Evolutionary conservation across 192 early-diverging fungal species (phyloP).

Genomic region (Glomus cerebriforme): DNA sequence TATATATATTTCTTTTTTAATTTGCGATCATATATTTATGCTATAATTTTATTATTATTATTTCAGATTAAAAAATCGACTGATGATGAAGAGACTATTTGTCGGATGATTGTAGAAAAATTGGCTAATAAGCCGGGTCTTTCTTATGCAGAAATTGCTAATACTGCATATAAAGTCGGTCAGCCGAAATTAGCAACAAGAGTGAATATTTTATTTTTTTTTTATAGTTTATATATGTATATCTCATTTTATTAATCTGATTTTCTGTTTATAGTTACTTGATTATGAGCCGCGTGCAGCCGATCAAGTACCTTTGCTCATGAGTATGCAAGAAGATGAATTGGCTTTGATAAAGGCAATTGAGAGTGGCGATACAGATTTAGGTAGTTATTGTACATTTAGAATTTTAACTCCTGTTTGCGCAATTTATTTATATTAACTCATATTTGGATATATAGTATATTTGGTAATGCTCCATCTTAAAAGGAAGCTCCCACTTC

Average conservation of each 20-base stretch:
- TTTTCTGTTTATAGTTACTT: conserved; percentile 62
- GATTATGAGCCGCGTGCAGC: conserved; percentile 93
- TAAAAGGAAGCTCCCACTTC: conserved; percentile 77
- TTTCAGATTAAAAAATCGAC: conserved; percentile 73
- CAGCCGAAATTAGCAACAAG: conserved; percentile 82
- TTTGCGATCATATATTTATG: conserved; percentile 19
- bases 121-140: conserved; percentile 70
- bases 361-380: conserved; percentile 93
- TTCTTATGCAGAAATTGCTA: conserved; percentile 92
- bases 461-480: conserved; percentile 91
- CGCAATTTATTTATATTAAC: background rate
- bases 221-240: background rate
- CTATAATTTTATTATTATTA: conserved; percentile 21
- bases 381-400: conserved; percentile 51
- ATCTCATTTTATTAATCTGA: background rate
- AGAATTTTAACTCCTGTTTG: background rate
- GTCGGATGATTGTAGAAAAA: conserved; percentile 76
- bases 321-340: conserved; percentile 91
- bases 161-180: conserved; percentile 83
- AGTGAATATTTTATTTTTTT: conserved; percentile 42
- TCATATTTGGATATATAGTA: conserved; percentile 46
- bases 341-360: conserved; percentile 88
- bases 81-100: conserved; percentile 88
- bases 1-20: too few relatives aligned
- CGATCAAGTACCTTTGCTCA: conserved; percentile 91